Evolutionary conservation across 2,329 filamentous ascomycete species (phyloP).

Genomic region (Aspergillus persii): DNA sequence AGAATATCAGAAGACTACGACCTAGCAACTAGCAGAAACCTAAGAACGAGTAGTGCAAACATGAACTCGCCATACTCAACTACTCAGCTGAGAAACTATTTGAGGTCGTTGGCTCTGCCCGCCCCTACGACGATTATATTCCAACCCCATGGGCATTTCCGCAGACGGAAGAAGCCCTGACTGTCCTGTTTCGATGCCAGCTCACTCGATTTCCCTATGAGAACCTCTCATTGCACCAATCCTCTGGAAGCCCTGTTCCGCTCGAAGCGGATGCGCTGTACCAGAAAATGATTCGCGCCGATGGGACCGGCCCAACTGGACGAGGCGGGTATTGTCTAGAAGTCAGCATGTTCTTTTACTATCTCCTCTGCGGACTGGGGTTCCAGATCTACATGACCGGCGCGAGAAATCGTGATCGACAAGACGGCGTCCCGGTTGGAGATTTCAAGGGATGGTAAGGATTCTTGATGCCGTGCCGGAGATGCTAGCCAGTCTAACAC

Average conservation of each 20-base stretch:
- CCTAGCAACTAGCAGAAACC: background rate
- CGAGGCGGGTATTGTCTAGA: conserved; percentile 64
- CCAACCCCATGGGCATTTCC: conserved; percentile 23
- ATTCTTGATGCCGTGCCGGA: background rate
- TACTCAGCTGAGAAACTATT: conserved; percentile 31
- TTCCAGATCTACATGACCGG: conserved; percentile 54
- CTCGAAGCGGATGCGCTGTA: conserved; percentile 51
- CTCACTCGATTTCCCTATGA: conserved; percentile 57
- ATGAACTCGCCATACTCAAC: conserved; percentile 26
- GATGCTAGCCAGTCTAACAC: background rate
- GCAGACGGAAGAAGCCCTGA: conserved; percentile 43
- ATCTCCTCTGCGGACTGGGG: conserved; percentile 52
- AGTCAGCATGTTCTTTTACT: conserved; percentile 54
- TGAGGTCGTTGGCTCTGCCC: conserved; percentile 32
- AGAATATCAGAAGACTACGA: no score
- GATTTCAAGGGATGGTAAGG: conserved; percentile 26
- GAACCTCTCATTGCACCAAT: conserved; percentile 56
- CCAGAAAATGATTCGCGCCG: conserved; percentile 46
- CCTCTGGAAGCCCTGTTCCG: conserved; percentile 36
- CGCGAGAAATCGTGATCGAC: conserved; percentile 41
- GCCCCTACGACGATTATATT: conserved; percentile 17
- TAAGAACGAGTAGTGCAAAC: background rate
- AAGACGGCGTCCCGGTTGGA: conserved; percentile 27
- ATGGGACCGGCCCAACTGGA: conserved; percentile 23
- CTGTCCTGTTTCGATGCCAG: conserved; percentile 37